phyloP scores from a whole-genome alignment of 306 rosid genomes.

The Quercus bicolor region DNA sequence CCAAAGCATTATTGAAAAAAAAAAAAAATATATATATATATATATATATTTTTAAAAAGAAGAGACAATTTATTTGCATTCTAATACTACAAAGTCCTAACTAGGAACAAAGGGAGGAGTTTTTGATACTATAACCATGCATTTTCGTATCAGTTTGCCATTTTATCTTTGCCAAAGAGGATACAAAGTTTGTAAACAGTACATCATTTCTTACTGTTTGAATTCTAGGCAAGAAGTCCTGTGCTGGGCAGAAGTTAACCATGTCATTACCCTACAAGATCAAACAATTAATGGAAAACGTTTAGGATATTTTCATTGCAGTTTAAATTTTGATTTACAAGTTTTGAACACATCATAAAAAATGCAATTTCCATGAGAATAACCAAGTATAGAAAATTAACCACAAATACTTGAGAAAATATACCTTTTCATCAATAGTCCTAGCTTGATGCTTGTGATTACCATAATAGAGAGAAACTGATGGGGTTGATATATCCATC shows the following conservation, averaged over 20 bases:
- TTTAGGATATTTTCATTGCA: neutral
- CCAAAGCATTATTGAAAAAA: neutral
- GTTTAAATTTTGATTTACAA: neutral
- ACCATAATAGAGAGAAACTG: conserved; percentile 31
- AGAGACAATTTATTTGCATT: too few relatives aligned
- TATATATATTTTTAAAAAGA: too few relatives aligned
- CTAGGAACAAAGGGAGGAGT: neutral
- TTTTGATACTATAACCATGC: too few relatives aligned
- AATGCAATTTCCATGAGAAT: neutral
- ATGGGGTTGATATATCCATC: conserved; percentile 59
- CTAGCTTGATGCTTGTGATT: conserved; percentile 30
- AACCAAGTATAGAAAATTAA: neutral
- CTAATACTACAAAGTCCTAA: too few relatives aligned
- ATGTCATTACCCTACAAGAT: conserved; percentile 43
- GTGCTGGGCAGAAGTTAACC: conserved; percentile 49
- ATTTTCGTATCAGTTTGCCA: too few relatives aligned
- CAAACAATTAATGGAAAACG: neutral
- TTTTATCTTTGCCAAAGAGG: too few relatives aligned
- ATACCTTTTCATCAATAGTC: conserved; percentile 44
- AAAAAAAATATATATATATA: too few relatives aligned
- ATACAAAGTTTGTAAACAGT: neutral
- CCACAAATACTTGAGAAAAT: neutral
- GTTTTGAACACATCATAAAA: neutral
- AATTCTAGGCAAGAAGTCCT: conserved; percentile 38
- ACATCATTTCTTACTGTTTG: conserved; percentile 25